Evolutionary conservation across 139 green algal species (phyloP), one percentile per base, ranked within the genome.

Genomic region (Dunaliella primolecta): DNA sequence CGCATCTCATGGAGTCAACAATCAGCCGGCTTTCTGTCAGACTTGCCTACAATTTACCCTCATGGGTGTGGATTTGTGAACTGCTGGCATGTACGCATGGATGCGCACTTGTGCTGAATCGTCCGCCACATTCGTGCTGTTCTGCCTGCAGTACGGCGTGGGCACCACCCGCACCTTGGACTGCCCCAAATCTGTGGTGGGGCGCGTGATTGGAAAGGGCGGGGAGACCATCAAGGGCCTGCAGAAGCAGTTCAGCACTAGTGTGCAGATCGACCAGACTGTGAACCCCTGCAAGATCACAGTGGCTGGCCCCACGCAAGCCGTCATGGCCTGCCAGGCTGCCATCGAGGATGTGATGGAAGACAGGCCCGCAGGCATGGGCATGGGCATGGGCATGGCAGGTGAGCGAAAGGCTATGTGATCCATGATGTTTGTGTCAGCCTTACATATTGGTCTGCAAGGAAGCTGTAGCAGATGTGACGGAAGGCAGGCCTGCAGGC

Each of bases 171-270:
- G 92, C 25, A 88, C 91, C 30, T 25, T 98, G 36, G 90, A 96
- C 55, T 98, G 95, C 87, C 95, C 95, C n/a, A 98, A 98, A 90
- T 75, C 83, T 3, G 95, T 97, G 85, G 92, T 99, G 0, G 96
- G 96, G 1, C 94, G 96, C 64, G 91, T 99, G 31, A 99, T 99
- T 78, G 96, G 96, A 80, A 96, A 96, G 87, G 93, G 94, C 64
- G 96, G 96, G 3, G 96, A 98, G 83, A 98, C 94, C 1, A 98
- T 99, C 93, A 98, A 98, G 91, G 85, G 87, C 24, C 91, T 99
- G 88, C 96, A 99, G 91, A 91, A 91, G 75, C 90, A 94, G 55
- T 98, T 91, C 55, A 91, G 88, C 30, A 91, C 90, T 23, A 94
- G 92, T 87, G 96, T 98, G 80, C 95, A 98, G 88, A 95, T 94